A percentile compares a stretch with the other conserved stretches of the same genome.
These are phyloP conservation scores for Dryas integrifolia DNA, from an alignment of 331 rosid genomes.

Conservation along the genomic window DNA sequence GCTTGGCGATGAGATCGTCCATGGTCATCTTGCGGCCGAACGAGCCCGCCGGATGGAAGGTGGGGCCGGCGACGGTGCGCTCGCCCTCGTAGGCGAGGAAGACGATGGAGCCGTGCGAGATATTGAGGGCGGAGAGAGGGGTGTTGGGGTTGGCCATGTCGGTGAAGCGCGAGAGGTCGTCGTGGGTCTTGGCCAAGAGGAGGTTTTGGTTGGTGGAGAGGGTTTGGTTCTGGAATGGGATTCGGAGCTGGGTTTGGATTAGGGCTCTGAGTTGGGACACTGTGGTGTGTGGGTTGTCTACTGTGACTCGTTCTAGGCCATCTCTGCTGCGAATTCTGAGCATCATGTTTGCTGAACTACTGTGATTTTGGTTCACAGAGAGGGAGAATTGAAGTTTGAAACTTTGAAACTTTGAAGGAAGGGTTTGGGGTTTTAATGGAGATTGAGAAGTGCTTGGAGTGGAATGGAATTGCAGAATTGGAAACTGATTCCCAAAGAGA, in stretches of 20 bases:
- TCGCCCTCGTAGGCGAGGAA: conserved; percentile 77
- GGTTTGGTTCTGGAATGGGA: conserved; percentile 72
- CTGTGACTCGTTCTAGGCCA: conserved; percentile 66
- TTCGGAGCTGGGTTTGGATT: conserved; percentile 60
- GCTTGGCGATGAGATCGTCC: conserved; percentile 96
- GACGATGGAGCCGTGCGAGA: conserved; percentile 74
- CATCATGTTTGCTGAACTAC: conserved; percentile 49
- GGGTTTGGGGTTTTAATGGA: not conserved
- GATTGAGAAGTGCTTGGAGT: not conserved
- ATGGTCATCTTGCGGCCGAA: conserved; percentile 98
- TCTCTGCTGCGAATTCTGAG: conserved; percentile 87
- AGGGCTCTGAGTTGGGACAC: conserved; percentile 54
- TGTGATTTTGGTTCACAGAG: not conserved
- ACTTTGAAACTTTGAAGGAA: no score
- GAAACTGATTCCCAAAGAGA: not conserved
- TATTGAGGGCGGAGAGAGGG: conserved; percentile 53
- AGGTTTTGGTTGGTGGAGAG: conserved; percentile 83
- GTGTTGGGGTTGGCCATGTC: conserved; percentile 65
- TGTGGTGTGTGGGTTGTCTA: conserved; percentile 54
- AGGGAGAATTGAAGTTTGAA: not conserved
- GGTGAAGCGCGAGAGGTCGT: conserved; percentile 64
- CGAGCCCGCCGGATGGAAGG: conserved; percentile 71
- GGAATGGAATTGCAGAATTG: not conserved
- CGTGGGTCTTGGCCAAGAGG: conserved; percentile 52
- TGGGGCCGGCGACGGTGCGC: conserved; percentile 64